Evolutionary conservation across 768 basidiomycete species (phyloP).

Genomic region (Asterophora parasitica): DNA sequence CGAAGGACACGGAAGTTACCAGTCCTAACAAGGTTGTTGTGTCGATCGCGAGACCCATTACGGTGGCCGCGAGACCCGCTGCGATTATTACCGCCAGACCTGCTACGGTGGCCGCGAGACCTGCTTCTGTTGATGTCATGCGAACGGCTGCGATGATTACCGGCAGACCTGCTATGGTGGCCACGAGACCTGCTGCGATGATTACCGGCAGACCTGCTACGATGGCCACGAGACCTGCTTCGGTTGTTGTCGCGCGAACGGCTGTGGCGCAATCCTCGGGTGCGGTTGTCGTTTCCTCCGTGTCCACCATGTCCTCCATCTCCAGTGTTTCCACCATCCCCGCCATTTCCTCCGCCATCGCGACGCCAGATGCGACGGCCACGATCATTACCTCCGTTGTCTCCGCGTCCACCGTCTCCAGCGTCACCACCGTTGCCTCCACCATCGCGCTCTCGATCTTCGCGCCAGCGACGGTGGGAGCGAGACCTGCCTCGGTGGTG

Average conservation of each 20-base stretch:
- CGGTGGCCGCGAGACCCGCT: neutral
- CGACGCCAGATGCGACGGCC: neutral
- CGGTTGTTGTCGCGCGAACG: neutral
- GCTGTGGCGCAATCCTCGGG: neutral
- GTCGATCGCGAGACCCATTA: neutral
- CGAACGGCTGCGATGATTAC: no score
- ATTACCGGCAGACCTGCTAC: neutral
- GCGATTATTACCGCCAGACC: no score
- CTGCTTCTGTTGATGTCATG: no score
- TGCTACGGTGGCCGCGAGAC: no score
- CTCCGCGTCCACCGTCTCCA: neutral
- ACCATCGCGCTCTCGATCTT: no score
- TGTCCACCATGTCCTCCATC: neutral
- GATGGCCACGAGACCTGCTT: no score
- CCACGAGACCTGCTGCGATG: neutral
- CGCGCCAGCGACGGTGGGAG: no score
- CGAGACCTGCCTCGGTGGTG: neutral
- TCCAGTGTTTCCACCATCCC: neutral
- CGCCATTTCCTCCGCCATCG: constrained; percentile 1
- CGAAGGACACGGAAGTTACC: no score
- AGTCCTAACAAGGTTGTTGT: no score
- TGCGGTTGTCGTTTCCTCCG: neutral
- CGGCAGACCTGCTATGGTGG: no score
- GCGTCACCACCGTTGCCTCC: neutral
- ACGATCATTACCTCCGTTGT: neutral